Evolutionary conservation across 2,329 filamentous ascomycete species (phyloP).

Genomic region (Lecanicillium sp.): DNA sequence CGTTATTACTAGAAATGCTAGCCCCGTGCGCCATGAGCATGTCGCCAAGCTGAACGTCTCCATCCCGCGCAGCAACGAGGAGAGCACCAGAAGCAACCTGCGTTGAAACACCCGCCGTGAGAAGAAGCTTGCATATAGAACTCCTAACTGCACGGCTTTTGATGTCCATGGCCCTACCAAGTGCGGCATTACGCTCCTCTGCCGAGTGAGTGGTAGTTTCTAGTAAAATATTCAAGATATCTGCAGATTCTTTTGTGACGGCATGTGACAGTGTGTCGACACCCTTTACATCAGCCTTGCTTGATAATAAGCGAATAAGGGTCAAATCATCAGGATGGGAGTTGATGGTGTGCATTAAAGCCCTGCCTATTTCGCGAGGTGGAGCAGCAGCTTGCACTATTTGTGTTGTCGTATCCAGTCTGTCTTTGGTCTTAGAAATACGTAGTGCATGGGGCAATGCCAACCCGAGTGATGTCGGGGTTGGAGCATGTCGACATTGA

Average conservation of each 20-base stretch:
- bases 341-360: slow-evolving; percentile 41
- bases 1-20: slow-evolving; percentile 39
- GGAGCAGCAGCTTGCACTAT: slow-evolving; percentile 42
- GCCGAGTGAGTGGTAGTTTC: slow-evolving; percentile 23
- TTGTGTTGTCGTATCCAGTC: slow-evolving; percentile 39
- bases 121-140: slow-evolving; percentile 34
- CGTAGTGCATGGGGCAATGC: slow-evolving; percentile 45
- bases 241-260: slow-evolving; percentile 33
- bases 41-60: slow-evolving; percentile 41
- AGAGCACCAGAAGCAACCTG: slow-evolving; percentile 40
- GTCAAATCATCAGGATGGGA: slow-evolving; percentile 39
- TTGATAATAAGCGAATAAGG: slow-evolving; percentile 36
- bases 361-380: slow-evolving; percentile 38
- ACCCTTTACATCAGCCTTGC: slow-evolving; percentile 39
- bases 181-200: slow-evolving; percentile 28
- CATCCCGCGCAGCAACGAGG: slow-evolving; percentile 41
- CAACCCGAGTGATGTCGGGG: slow-evolving; percentile 33
- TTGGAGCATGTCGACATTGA: slow-evolving; percentile 25
- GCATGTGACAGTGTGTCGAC: slow-evolving; percentile 40
- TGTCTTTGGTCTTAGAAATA: slow-evolving; percentile 41
- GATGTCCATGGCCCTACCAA: slow-evolving; percentile 34
- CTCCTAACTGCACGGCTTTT: slow-evolving; percentile 30
- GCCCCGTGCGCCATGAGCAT: slow-evolving; percentile 44
- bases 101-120: slow-evolving; percentile 36
- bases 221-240: slow-evolving; percentile 40